A percentile compares a stretch with the other conserved stretches of the same genome.
These are phyloP conservation scores for Pestalotiopsis fici DNA, from an alignment of 2,329 filamentous ascomycete genomes.

Conservation along the genomic window DNA sequence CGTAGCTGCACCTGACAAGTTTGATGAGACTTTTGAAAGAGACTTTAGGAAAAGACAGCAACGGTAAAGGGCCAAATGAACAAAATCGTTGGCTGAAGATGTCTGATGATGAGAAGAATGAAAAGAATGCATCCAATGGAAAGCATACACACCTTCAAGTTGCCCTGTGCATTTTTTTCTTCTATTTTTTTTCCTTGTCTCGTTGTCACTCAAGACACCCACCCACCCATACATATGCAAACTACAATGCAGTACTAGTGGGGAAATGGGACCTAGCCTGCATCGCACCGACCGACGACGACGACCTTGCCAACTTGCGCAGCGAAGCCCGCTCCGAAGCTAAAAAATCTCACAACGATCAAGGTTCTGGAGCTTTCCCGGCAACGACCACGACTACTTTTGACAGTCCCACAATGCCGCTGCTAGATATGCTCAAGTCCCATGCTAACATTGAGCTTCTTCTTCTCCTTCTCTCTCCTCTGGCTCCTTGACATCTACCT, in stretches of 20 bases:
- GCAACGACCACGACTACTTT: neutral
- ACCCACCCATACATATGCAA: neutral
- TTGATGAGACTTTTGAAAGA: no score
- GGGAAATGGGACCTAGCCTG: neutral
- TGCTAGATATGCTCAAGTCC: conserved; percentile 4
- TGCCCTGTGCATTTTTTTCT: neutral
- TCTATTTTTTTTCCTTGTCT: neutral
- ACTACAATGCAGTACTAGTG: neutral
- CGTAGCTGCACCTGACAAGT: neutral
- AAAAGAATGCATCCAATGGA: neutral
- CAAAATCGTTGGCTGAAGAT: neutral
- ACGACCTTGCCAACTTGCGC: neutral
- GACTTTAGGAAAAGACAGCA: no score
- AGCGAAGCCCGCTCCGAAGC: neutral
- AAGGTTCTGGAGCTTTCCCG: neutral
- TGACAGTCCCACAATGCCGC: neutral
- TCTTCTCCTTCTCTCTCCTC: neutral
- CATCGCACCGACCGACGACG: neutral
- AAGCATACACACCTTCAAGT: neutral
- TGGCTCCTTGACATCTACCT: neutral
- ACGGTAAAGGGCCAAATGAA: neutral
- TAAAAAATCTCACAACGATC: conserved; percentile 3
- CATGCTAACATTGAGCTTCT: conserved; percentile 2
- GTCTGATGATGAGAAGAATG: no score
- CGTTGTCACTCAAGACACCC: neutral